Conservation (phyloP, 331 rosid genomes). For the Malus hybrid region DNA sequence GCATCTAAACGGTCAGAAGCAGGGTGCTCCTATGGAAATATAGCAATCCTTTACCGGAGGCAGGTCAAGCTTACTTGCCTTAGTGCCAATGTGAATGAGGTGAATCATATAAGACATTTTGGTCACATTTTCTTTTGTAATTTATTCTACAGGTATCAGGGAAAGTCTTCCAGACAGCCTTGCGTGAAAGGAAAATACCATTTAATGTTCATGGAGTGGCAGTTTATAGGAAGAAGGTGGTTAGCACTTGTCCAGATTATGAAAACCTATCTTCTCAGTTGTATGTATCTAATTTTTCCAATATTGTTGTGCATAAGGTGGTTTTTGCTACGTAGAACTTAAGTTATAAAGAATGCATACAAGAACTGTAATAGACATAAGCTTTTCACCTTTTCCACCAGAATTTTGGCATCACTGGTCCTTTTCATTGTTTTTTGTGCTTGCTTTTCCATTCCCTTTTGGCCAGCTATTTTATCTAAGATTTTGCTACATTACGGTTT, state of each 20-base stretch:
- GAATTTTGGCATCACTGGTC: neutral
- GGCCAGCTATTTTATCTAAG: neutral
- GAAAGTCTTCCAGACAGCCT: constrained; percentile 78
- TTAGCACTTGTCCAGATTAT: neutral
- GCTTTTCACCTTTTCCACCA: neutral
- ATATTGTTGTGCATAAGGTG: neutral
- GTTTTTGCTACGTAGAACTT: neutral
- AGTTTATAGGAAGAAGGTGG: constrained; percentile 87
- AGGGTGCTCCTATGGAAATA: constrained; percentile 52
- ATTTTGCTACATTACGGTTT: neutral
- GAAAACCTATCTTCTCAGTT: neutral
- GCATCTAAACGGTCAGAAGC: constrained; percentile 39
- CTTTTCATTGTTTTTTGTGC: neutral
- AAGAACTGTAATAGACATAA: neutral
- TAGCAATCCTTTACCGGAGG: constrained; percentile 94
- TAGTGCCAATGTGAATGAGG: constrained; percentile 6
- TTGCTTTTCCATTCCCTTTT: neutral
- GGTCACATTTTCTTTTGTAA: constrained; percentile 7
- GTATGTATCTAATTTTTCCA: neutral
- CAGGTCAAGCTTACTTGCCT: constrained; percentile 59
- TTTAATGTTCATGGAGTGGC: constrained; percentile 91
- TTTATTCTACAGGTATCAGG: constrained; percentile 59
- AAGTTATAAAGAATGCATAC: neutral
- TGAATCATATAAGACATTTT: neutral
- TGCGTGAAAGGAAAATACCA: constrained; percentile 87